Conservation (phyloP, 352 stramenopile species). For the Phytophthora hibernalis region DNA sequence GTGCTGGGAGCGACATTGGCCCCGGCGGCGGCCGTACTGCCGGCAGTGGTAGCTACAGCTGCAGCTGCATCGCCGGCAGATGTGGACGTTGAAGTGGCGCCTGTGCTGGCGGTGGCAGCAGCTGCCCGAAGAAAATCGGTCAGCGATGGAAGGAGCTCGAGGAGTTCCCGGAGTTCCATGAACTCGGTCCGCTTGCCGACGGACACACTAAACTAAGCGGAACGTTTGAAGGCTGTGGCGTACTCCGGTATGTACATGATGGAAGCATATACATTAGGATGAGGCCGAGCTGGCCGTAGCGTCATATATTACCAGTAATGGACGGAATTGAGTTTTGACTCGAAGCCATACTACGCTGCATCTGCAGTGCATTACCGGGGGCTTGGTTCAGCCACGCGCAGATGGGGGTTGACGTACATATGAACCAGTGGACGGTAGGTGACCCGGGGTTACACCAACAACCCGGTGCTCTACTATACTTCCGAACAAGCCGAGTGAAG, state of each 20-base stretch:
- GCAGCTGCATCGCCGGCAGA: slow-evolving; percentile 13
- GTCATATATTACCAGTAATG: slow-evolving; percentile 27
- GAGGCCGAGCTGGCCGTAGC: slow-evolving; percentile 6
- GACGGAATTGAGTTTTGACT: slow-evolving; percentile 10
- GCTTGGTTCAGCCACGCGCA: slow-evolving; percentile 13
- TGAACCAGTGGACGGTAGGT: too few relatives aligned
- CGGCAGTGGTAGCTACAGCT: slow-evolving; percentile 22
- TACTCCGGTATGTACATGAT: slow-evolving; percentile 28
- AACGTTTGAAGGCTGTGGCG: background rate
- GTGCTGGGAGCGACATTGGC: slow-evolving; percentile 14
- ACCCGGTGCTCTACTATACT: too few relatives aligned
- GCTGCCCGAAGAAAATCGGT: slow-evolving; percentile 29
- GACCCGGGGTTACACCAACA: too few relatives aligned
- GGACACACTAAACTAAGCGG: slow-evolving; percentile 14
- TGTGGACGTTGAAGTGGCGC: slow-evolving; percentile 19
- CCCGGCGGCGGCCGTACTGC: slow-evolving; percentile 18
- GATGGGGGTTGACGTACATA: too few relatives aligned
- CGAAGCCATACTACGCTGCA: background rate
- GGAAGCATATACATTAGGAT: slow-evolving; percentile 29
- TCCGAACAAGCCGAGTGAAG: too few relatives aligned
- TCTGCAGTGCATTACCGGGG: too few relatives aligned
- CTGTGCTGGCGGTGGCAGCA: slow-evolving; percentile 21
- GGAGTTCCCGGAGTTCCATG: slow-evolving; percentile 28
- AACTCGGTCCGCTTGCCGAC: slow-evolving; percentile 30
- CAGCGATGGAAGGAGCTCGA: slow-evolving; percentile 26